Evolutionary conservation across 164 flowering plant species (phyloP), one percentile per base, ranked within the genome.

Genomic region (Vitis labrusca): DNA sequence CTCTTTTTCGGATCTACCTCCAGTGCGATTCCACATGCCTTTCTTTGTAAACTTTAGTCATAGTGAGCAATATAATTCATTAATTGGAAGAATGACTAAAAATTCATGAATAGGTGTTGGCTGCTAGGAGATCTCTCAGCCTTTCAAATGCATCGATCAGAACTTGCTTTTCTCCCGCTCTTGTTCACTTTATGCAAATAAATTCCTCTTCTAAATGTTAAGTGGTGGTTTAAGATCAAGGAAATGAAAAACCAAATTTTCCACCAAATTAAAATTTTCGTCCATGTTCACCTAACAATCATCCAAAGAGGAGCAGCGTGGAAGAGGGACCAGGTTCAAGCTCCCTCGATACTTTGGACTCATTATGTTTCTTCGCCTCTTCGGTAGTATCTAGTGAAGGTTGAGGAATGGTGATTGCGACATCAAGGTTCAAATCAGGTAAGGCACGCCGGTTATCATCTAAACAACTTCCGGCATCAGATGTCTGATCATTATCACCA

Each of bases 401-500:
- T 51, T 71, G 59, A 61, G 71, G 68, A 65, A 59, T 23, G 16
- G 44, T 64, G 0, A 83, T 72, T 17, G 81, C 60, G 54, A 83
- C 84, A 61, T 82, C 85, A 62, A 85, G 87, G 72, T 85, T 85
- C 75, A 85, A 67, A 71, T 86, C 88, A 23, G 84, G 88, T 72
- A 84, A 17, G 29, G 50, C 56, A n/a, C 29, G 1, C 2, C 56
- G 54, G 9, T 66, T 79, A 37, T 83, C 76, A 44, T 73, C 80
- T 9, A 74, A 55, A 74, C 65, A 71, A 51, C 82, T 80, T 17
- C 58, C 76, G 3, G 69, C 81, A 59, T 86, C 83, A 0, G 85
- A 85, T 4, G 70, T 63, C 64, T 61, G 71, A 53, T 67, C 74
- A 17, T 64, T 50, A 62, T 67, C 62, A 23, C 66, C 53, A 10